These are phyloP conservation scores for Arabidopsis thaliana DNA, from an alignment of 345 rosid genomes.

Conservation along the genomic window TAIR10.1 NC_003075.7:11716501-11717000, in stretches of 20 bases:
- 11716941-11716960: slow-evolving; percentile 83
- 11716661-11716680: slow-evolving; percentile 83
- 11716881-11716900: slow-evolving; percentile 99
- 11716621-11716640: slow-evolving; percentile 55
- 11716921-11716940: slow-evolving; percentile 90
- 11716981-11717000: slow-evolving; percentile 72
- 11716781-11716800: slow-evolving; percentile 96
- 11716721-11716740: slow-evolving; percentile 91
- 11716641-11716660: slow-evolving; percentile 85
- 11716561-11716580: slow-evolving; percentile 42
- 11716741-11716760: slow-evolving; percentile 91
- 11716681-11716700: slow-evolving; percentile 86
- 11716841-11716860: slow-evolving; percentile 79
- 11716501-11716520: slow-evolving; percentile 98
- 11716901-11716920: slow-evolving; percentile 96
- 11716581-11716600: slow-evolving; percentile 7
- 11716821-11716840: slow-evolving; percentile 87
- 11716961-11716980: slow-evolving; percentile 70
- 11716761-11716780: slow-evolving; percentile 88
- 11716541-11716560: slow-evolving; percentile 95
- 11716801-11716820: slow-evolving; percentile 97
- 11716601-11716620: background rate
- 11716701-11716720: slow-evolving; percentile 90
- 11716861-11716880: slow-evolving; percentile 89
- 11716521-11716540: slow-evolving; percentile 91